Evolutionary conservation across 345 rosid species (phyloP), one percentile per base, ranked within the genome.

Genomic region (Diplotaxis tenuifolia): DNA sequence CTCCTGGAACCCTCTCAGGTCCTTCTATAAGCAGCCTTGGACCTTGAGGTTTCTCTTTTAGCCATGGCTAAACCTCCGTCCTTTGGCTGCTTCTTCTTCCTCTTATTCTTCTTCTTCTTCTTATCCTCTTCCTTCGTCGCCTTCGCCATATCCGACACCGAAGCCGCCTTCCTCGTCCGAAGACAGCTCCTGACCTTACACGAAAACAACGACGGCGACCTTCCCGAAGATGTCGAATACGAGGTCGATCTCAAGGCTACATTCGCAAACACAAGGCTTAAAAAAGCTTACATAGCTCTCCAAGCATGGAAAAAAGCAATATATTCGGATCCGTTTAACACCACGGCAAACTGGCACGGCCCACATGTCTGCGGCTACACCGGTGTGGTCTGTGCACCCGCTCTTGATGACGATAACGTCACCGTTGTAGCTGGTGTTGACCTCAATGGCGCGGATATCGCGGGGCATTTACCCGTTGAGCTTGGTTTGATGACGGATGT

Each of bases 371-470:
- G 97, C 15, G 40, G 59, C 5, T 93, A 93, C 70, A 91, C 29
- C 0, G 97, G 98, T 9, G 91, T 93, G 42, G 90, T 85, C 3
- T 93, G 98, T 50, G 84, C 92, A 0, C 81, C 83, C 0, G 94
- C 96, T 18, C 70, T 82, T 0, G 98, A 91, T 54, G 86, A 89
- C 36, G 32, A 82, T 0, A 75, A 47, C 0, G 7, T 82, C 66
- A 82, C n/a, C 3, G 94, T 88, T 1, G 92, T 93, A 0, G 94
- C 91, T 0, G 94, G 97, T 2, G 45, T 93, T 27, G 98, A 93
- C 65, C 82, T 93, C 19, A 93, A 93, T 25, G 81, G 82, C 3
- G 96, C 91, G 2, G 98, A 93, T 81, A 88, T 93, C 27, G 98
- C 97, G 0, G 98, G 92, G 5, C 86, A 86, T 75, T 81, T 93